A percentile compares a stretch with the other conserved stretches of the same genome.
Conservation (phyloP, 176 grass and related monocot species). For the Oryza coarctata region DNA sequence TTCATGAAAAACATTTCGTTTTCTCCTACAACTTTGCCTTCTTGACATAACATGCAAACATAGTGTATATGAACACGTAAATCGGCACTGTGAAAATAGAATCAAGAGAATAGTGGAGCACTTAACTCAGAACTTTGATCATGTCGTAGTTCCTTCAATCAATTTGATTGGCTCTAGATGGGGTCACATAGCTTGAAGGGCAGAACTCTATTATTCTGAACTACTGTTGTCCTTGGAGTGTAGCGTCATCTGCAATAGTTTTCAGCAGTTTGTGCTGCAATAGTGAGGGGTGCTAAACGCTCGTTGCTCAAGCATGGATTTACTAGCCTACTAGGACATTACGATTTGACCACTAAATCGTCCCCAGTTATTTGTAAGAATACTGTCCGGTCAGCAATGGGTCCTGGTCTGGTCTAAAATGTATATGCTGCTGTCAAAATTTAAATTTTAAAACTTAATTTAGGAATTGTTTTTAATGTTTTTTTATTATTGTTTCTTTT, state of each 20-base stretch:
- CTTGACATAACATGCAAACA: not conserved
- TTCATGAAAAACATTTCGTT: not conserved
- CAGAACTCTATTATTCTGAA: not conserved
- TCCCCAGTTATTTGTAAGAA: too few relatives aligned
- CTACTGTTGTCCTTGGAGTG: not conserved
- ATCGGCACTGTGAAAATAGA: not conserved
- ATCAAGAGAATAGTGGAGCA: not conserved
- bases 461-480: too few relatives aligned
- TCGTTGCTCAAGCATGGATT: too few relatives aligned
- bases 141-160: not conserved
- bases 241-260: not conserved
- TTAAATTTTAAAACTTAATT: too few relatives aligned
- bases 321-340: too few relatives aligned
- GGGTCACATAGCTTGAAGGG: not conserved
- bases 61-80: conserved; percentile 13
- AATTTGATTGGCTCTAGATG: not conserved
- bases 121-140: not conserved
- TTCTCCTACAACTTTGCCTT: not conserved
- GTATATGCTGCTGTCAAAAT: too few relatives aligned
- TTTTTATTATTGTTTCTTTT: too few relatives aligned
- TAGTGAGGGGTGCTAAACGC: not conserved
- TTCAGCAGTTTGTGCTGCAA: not conserved
- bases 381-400: too few relatives aligned
- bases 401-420: too few relatives aligned
- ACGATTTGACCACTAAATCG: too few relatives aligned